Evolutionary conservation across 106 monocot species (phyloP).

Genomic region (Allium sativum): DNA sequence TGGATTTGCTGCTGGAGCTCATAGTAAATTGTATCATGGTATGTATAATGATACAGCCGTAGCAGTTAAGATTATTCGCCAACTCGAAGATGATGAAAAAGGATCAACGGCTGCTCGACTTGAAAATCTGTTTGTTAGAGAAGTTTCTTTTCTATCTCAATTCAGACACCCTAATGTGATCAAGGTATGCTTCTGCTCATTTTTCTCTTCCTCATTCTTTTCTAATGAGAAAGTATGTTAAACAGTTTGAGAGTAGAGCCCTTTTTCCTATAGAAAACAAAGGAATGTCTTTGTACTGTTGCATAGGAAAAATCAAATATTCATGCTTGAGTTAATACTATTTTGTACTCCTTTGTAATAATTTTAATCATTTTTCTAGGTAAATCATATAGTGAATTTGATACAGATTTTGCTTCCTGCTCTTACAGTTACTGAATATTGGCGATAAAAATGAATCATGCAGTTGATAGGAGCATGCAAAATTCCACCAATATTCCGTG

Average conservation of each 20-base stretch:
- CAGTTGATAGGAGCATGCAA: slow-evolving; percentile 66
- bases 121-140: slow-evolving; percentile 78
- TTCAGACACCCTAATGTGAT: slow-evolving; percentile 68
- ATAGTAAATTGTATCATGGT: slow-evolving; percentile 80
- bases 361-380: slow-evolving; percentile 1
- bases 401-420: too few species aligned
- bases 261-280: too few species aligned
- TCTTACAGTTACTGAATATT: too few species aligned
- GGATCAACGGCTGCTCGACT: slow-evolving; percentile 31
- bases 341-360: background rate
- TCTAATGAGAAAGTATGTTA: too few species aligned
- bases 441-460: background rate
- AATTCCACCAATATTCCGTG: slow-evolving; percentile 41
- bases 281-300: too few species aligned
- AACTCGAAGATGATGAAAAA: slow-evolving; percentile 47
- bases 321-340: background rate
- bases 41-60: slow-evolving; percentile 54
- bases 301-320: too few species aligned
- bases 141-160: slow-evolving; percentile 56
- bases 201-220: too few species aligned
- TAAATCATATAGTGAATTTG: too few species aligned
- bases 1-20: slow-evolving; percentile 77
- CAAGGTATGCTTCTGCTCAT: slow-evolving; percentile 57
- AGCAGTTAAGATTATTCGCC: slow-evolving; percentile 73
- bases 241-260: too few species aligned